Conservation (phyloP, 352 stramenopile species). For the Globisporangium spinosum region DNA sequence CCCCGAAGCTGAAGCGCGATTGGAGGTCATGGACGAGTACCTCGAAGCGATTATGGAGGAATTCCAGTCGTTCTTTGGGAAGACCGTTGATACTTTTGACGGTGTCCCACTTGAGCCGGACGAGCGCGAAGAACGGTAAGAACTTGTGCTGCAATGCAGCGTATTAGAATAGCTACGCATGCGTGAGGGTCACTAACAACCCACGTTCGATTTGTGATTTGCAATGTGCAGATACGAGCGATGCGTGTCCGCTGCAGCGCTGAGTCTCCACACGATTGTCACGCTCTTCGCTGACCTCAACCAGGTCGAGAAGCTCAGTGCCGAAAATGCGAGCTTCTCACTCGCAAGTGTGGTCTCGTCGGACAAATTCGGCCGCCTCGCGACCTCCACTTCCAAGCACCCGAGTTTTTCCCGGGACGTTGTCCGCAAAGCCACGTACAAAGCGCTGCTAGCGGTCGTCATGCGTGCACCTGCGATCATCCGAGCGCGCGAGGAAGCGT, state of each 20-base stretch:
- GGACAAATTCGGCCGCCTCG: constrained; percentile 56
- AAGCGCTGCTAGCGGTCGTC: constrained; percentile 51
- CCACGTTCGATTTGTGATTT: background rate
- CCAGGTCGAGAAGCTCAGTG: constrained; percentile 37
- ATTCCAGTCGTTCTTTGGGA: constrained; percentile 57
- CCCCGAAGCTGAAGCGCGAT: constrained; percentile 25
- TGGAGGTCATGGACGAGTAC: constrained; percentile 39
- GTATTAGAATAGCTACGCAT: background rate
- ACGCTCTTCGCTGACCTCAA: constrained; percentile 40
- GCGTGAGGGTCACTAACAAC: background rate
- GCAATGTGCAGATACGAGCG: constrained; percentile 36
- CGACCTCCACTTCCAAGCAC: constrained; percentile 66
- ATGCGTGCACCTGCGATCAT: constrained; percentile 39
- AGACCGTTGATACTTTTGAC: constrained; percentile 57
- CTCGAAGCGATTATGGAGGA: constrained; percentile 50
- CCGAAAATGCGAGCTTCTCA: constrained; percentile 30
- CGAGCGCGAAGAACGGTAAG: constrained; percentile 69
- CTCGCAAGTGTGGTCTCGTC: constrained; percentile 52
- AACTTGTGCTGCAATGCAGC: too few relatives aligned
- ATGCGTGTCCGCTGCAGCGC: constrained; percentile 55
- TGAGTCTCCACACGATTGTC: constrained; percentile 58
- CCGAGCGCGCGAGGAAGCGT: constrained; percentile 42
- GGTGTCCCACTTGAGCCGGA: constrained; percentile 53
- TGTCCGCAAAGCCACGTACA: constrained; percentile 66
- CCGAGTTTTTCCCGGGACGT: constrained; percentile 66